phyloP scores from a whole-genome alignment of 1,139 yeast species.

The Saccharomyces pastorianus region DNA sequence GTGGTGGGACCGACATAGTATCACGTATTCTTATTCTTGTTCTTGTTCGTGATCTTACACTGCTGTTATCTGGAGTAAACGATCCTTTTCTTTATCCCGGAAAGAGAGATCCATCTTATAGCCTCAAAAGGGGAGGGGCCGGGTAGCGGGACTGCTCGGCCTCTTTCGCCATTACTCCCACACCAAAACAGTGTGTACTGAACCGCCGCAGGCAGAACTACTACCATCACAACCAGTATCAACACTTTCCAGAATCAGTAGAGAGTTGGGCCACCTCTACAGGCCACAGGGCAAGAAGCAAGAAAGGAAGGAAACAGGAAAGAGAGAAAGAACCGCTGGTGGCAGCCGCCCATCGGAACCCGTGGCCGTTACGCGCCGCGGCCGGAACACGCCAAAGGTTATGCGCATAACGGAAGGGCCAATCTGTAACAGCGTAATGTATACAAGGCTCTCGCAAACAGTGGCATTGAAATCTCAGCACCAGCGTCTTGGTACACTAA shows the following conservation, averaged over 20 bases:
- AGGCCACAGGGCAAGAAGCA: background rate
- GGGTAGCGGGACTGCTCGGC: background rate
- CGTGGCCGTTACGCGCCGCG: conserved; percentile 1
- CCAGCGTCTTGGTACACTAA: background rate
- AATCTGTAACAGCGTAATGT: background rate
- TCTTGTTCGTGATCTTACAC: background rate
- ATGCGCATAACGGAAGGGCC: background rate
- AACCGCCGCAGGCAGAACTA: background rate
- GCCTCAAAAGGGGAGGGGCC: background rate
- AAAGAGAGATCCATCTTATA: background rate
- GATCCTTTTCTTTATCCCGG: background rate
- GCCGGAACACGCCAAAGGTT: background rate
- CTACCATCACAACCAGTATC: background rate
- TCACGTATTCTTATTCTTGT: background rate
- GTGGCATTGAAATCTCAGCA: background rate
- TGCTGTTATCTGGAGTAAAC: background rate
- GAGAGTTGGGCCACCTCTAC: background rate
- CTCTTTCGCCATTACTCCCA: background rate
- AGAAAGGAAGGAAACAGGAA: background rate
- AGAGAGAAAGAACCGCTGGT: background rate
- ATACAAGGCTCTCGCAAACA: background rate
- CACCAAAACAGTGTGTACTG: background rate
- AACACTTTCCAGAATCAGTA: background rate
- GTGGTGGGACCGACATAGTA: conserved; percentile 3
- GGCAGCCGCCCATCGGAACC: background rate